Percentiles rank a stretch among this genome's conserved stretches.
Conservation (phyloP, 805 yeast species). For the Lachancea dasiensis region DNA sequence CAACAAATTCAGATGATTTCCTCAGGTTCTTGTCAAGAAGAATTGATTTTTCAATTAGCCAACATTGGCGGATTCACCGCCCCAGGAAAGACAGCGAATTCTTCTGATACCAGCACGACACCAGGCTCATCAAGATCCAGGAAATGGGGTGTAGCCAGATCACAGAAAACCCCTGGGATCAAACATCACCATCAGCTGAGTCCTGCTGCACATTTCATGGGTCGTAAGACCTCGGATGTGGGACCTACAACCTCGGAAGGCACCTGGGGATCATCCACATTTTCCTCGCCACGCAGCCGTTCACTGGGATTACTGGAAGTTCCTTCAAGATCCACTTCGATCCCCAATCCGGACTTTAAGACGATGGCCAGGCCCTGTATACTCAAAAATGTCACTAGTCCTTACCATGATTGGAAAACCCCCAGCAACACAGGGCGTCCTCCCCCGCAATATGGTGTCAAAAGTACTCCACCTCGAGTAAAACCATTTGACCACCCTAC, state of each 20-base stretch:
- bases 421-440: neutral
- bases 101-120: slow-evolving; percentile 5
- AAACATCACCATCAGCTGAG: slow-evolving; percentile 1
- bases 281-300: slow-evolving; percentile 2
- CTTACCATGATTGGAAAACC: slow-evolving; percentile 1
- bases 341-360: slow-evolving; percentile 23
- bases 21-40: slow-evolving; percentile 6
- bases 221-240: neutral
- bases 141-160: slow-evolving; percentile 16
- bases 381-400: neutral
- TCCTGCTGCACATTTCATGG: neutral
- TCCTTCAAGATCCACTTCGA: slow-evolving; percentile 25
- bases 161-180: slow-evolving; percentile 4
- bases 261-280: neutral
- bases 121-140: slow-evolving; percentile 16
- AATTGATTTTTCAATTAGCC: slow-evolving; percentile 11
- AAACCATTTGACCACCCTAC: slow-evolving; percentile 16
- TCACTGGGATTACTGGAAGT: slow-evolving; percentile 5
- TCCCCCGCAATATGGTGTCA: neutral
- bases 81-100: slow-evolving; percentile 2
- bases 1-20: neutral
- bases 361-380: neutral
- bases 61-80: slow-evolving; percentile 10
- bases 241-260: neutral
- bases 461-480: slow-evolving; percentile 13